Evolutionary conservation across 768 basidiomycete genomes (phyloP).

Genomic region (Podaxis sp.): DNA sequence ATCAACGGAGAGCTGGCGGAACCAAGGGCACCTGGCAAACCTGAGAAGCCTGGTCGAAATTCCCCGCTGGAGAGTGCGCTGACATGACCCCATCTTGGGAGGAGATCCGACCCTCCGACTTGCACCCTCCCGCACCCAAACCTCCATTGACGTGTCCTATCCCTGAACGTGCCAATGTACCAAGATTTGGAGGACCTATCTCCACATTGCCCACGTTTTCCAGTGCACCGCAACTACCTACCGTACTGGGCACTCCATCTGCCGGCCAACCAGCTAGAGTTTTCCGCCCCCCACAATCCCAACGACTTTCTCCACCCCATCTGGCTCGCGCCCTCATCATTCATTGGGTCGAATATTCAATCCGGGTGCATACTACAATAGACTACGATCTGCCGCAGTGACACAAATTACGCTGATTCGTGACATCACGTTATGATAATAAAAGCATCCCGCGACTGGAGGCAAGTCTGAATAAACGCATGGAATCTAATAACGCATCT

Average conservation of each 20-base stretch:
- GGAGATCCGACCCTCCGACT: slow-evolving; percentile 39
- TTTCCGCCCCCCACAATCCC: slow-evolving; percentile 16
- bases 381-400: too few relatives aligned
- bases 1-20: slow-evolving; percentile 58
- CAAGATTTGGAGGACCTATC: slow-evolving; percentile 35
- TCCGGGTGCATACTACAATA: too few relatives aligned
- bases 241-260: background rate
- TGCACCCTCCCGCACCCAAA: slow-evolving; percentile 26
- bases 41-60: background rate
- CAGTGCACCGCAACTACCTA: slow-evolving; percentile 10
- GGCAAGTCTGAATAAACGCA: too few relatives aligned
- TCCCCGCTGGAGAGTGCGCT: slow-evolving; percentile 21
- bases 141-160: slow-evolving; percentile 24
- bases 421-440: too few relatives aligned
- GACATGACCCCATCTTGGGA: slow-evolving; percentile 66
- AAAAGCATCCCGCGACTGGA: too few relatives aligned
- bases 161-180: slow-evolving; percentile 31
- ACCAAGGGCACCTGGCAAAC: slow-evolving; percentile 13
- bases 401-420: too few relatives aligned
- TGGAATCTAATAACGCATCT: too few relatives aligned
- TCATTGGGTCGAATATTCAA: too few relatives aligned
- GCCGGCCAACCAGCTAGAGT: slow-evolving; percentile 20
- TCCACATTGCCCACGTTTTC: slow-evolving; percentile 21
- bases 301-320: background rate
- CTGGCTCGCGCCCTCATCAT: slow-evolving; percentile 18